A percentile compares a stretch with the other conserved stretches of the same genome.
Evolutionary conservation across 2,329 filamentous ascomycete genomes (phyloP).

Genomic region (Zasmidium cellare): DNA sequence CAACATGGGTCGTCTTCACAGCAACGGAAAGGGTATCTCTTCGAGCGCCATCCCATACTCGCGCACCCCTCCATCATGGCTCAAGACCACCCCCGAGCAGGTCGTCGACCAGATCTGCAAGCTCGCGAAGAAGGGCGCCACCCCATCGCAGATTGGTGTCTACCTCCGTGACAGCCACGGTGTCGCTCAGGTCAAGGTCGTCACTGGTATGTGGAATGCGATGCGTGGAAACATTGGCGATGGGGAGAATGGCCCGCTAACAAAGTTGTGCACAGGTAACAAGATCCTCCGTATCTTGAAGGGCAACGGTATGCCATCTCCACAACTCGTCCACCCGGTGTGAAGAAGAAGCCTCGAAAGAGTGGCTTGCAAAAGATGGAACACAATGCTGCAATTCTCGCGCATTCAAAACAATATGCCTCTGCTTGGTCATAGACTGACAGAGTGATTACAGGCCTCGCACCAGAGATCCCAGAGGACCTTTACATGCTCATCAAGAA

Average conservation of each 20-base stretch:
- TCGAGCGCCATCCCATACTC: slow-evolving; percentile 96
- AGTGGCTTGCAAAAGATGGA: slow-evolving; percentile 29
- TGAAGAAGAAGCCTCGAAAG: slow-evolving; percentile 34
- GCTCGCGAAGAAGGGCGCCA: slow-evolving; percentile 98
- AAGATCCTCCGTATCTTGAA: slow-evolving; percentile 99
- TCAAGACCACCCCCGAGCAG: slow-evolving; percentile 98
- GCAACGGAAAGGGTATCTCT: slow-evolving; percentile 99
- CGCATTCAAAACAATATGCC: slow-evolving; percentile 36
- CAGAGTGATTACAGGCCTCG: slow-evolving; percentile 73
- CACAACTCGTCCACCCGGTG: slow-evolving; percentile 41
- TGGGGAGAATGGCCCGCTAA: slow-evolving; percentile 13
- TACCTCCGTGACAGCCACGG: slow-evolving; percentile 97
- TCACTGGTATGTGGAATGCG: slow-evolving; percentile 72
- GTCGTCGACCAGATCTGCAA: slow-evolving; percentile 99
- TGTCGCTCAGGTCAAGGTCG: slow-evolving; percentile 95
- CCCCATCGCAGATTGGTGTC: slow-evolving; percentile 98
- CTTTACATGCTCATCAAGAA: slow-evolving; percentile 99
- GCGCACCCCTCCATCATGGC: slow-evolving; percentile 86
- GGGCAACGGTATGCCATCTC: slow-evolving; percentile 75
- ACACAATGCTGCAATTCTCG: slow-evolving; percentile 13
- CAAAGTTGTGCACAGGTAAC: slow-evolving; percentile 67
- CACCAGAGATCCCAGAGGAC: slow-evolving; percentile 98
- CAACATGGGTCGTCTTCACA: slow-evolving; percentile 97
- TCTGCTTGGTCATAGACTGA: slow-evolving; percentile 47
- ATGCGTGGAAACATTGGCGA: neutral